These are phyloP conservation scores for Rhinocladiella similis DNA, from an alignment of 2,329 filamentous ascomycete genomes.

Conservation along the genomic window DNA sequence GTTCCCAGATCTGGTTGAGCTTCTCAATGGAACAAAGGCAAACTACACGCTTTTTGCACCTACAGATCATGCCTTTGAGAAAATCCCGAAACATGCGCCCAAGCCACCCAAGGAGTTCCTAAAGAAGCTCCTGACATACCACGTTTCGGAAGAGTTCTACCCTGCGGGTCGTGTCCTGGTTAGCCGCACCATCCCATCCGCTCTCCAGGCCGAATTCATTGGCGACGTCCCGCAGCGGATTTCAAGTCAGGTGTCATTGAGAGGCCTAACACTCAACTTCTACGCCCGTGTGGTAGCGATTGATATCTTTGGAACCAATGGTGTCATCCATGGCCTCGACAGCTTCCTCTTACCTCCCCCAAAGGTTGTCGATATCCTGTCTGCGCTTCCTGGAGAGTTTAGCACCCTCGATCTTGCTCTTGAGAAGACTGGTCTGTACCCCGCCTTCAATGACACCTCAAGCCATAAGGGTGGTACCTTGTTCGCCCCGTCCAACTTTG, in stretches of 20 bases:
- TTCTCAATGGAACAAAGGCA: slow-evolving; percentile 70
- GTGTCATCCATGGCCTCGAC: slow-evolving; percentile 77
- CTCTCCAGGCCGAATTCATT: slow-evolving; percentile 59
- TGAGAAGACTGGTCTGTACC: slow-evolving; percentile 69
- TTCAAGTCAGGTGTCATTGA: slow-evolving; percentile 62
- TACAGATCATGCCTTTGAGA: slow-evolving; percentile 72
- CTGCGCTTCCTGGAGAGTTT: slow-evolving; percentile 67
- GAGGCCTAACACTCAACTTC: slow-evolving; percentile 73
- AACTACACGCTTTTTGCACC: slow-evolving; percentile 85
- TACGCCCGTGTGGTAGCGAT: slow-evolving; percentile 68
- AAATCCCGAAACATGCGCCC: slow-evolving; percentile 55
- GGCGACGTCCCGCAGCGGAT: slow-evolving; percentile 71
- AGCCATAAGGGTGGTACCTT: slow-evolving; percentile 67
- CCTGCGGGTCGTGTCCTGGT: slow-evolving; percentile 65
- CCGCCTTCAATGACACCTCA: slow-evolving; percentile 58
- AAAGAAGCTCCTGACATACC: slow-evolving; percentile 71
- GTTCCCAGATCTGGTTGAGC: slow-evolving; percentile 68
- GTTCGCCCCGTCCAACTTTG: slow-evolving; percentile 78
- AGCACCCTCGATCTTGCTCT: slow-evolving; percentile 76
- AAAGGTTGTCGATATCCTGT: slow-evolving; percentile 62
- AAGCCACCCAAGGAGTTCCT: slow-evolving; percentile 71
- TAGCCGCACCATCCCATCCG: slow-evolving; percentile 73
- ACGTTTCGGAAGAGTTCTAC: slow-evolving; percentile 68
- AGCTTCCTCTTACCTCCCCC: slow-evolving; percentile 76
- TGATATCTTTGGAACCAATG: slow-evolving; percentile 62